Base-by-base conservation (phyloP, 139 green algal species). In the Chlamydomonas sphaeroides region DNA sequence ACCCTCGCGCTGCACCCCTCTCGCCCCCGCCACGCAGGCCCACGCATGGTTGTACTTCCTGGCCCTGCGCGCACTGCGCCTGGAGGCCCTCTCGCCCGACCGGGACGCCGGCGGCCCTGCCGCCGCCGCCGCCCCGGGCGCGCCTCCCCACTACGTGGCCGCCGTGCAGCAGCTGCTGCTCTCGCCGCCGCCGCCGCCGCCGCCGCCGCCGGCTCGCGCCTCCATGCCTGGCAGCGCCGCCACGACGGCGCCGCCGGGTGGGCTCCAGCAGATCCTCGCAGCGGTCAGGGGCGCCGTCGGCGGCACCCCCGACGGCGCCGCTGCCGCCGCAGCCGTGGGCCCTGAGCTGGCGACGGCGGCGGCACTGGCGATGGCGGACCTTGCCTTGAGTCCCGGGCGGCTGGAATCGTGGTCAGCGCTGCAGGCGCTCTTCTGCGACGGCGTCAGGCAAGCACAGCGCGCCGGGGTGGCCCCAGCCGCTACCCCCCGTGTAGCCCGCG, bases 21-120 rank as follows among this genome's bases (percentile, higher is more conserved):
- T n/a, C n/a, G n/a, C n/a, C n/a, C n/a, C n/a, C n/a, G n/a, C n/a
- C n/a, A n/a, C 72, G 2, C 57, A 80, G 74, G 15, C 68, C 59
- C 74, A 80, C 74, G 23, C 35, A n/a, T 70, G 59, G 41, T 59
- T 80, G 3, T 70, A 71, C 41, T 80, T 80, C n/a, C 70, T 59
- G 41, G 15, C 70, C 26, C 74, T 80, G n/a, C 59, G 74, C 21
- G 74, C 74, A 1, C 59, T 39, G 20, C 35, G 41, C 15, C 41
- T 80, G 39, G 74, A 70, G 30, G n/a, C n/a, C n/a, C n/a, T n/a
- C n/a, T n/a, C n/a, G n/a, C n/a, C n/a, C n/a, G n/a, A n/a, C n/a
- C n/a, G n/a, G n/a, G n/a, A n/a, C n/a, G n/a, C n/a, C 35, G 32
- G 25, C 30, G 20, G 7, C 11, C 30, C 21, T 38, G 7, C 70